A percentile compares a stretch with the other conserved stretches of the same genome.
Evolutionary conservation across 2,329 filamentous ascomycete genomes (phyloP).

Genomic region (Cytospora mali): DNA sequence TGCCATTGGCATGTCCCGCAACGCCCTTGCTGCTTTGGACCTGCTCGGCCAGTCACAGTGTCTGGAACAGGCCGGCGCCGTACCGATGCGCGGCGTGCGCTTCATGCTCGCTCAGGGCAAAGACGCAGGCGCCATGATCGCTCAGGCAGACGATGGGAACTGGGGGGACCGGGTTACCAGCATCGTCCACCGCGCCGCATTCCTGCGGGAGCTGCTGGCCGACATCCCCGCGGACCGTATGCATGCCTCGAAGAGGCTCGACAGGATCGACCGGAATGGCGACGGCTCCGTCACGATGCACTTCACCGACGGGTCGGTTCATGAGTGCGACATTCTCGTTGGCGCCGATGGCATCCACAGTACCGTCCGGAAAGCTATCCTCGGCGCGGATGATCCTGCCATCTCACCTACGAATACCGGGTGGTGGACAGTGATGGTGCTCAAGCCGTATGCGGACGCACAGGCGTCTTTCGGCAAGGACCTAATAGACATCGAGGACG

Average conservation of each 20-base stretch:
- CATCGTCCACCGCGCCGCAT: constrained; percentile 30
- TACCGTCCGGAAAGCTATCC: constrained; percentile 40
- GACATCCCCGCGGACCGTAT: constrained; percentile 28
- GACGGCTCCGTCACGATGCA: constrained; percentile 24
- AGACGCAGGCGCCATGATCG: neutral
- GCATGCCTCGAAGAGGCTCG: constrained; percentile 33
- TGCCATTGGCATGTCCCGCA: constrained; percentile 7
- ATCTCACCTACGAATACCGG: constrained; percentile 31
- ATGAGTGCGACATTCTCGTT: constrained; percentile 42
- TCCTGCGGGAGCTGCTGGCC: constrained; percentile 29
- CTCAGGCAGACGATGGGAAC: neutral
- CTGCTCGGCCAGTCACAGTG: constrained; percentile 11
- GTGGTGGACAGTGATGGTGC: constrained; percentile 31
- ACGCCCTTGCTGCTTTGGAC: constrained; percentile 4
- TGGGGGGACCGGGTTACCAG: constrained; percentile 26
- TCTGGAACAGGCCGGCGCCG: constrained; percentile 21
- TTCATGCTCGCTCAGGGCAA: constrained; percentile 6
- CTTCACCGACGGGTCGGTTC: constrained; percentile 32
- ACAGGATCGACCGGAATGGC: constrained; percentile 5
- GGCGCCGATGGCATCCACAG: constrained; percentile 45
- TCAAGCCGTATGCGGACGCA: constrained; percentile 31
- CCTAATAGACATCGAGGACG: constrained; percentile 29
- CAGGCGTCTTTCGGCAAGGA: constrained; percentile 29
- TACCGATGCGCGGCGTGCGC: neutral
- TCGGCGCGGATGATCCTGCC: constrained; percentile 34